phyloP scores from a whole-genome alignment of 176 grass and related monocot species.

The Eleusine coracana region DNA sequence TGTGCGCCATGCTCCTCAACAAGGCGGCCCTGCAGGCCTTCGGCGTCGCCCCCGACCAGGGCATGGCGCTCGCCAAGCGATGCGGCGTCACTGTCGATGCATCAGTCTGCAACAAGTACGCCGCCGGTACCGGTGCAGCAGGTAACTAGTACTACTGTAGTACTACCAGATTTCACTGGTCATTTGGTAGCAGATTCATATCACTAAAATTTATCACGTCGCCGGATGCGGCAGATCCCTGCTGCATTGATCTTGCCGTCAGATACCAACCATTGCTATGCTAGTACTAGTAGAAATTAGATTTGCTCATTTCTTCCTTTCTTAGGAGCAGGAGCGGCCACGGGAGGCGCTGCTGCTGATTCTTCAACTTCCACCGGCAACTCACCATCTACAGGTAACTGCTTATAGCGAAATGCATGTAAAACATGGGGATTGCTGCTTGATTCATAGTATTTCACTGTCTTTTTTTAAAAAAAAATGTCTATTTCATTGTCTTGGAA shows the following conservation, averaged over 20 bases:
- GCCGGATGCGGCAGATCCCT: too few species aligned
- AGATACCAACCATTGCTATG: too few species aligned
- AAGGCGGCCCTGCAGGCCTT: conserved; percentile 58
- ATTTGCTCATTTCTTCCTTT: neutral
- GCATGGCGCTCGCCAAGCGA: conserved; percentile 55
- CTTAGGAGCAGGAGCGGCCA: conserved; percentile 11
- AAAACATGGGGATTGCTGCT: too few species aligned
- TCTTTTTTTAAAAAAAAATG: too few species aligned
- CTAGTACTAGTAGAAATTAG: neutral
- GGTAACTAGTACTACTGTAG: too few species aligned
- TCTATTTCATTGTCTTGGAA: neutral
- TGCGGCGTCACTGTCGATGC: conserved; percentile 60
- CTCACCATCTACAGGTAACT: conserved; percentile 37
- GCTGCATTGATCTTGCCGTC: too few species aligned
- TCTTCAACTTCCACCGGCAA: conserved; percentile 42
- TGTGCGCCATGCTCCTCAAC: conserved; percentile 66
- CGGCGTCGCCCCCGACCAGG: conserved; percentile 54
- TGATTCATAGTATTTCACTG: neutral
- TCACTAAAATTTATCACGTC: too few species aligned
- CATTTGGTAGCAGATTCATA: neutral
- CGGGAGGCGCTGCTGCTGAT: conserved; percentile 24
- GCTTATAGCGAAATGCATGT: too few species aligned
- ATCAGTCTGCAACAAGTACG: conserved; percentile 52
- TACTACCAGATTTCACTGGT: too few species aligned
- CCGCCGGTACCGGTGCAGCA: conserved; percentile 3